Base-by-base conservation (phyloP, 306 rosid genomes). In the Cicer yamashitae region DNA sequence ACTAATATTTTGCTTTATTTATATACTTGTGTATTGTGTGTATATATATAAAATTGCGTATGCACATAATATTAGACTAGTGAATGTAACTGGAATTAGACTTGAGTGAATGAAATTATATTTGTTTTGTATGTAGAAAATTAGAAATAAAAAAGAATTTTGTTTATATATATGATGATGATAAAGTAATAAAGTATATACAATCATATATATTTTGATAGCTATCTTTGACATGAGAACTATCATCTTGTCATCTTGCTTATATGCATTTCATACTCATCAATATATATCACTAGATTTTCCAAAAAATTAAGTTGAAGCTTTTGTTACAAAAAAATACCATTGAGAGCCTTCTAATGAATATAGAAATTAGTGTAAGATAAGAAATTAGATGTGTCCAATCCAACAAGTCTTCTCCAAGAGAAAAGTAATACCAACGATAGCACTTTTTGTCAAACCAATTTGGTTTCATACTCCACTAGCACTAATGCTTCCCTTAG, bases 391-490 rank as follows among this genome's bases (percentile, higher is more conserved):
- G 38, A 43, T 5, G 5, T 18, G 71, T 18, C 38, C 34, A 40
- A 18, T 39, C 8, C 13, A 30, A 30, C 3, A 30, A 30, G n/a
- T 63, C 40, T 11, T 67, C 45, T 48, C 47, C 5, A 60, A 47
- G 40, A 46, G 61, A 11, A 38, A 75, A 46, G 10, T 1, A 14
- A 47, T 56, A 9, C 22, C 60, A 8, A 59, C 52, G 20, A 75
- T 14, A 20, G 30, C 46, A 53, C 67, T 67, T 68, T 60, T 38
- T 78, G 54, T 57, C 76, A 48, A 40, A 59, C 45, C 47, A 70
- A 44, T 38, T 78, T 70, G 71, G 34, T 18, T 70, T 61, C 65
- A 30, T 38, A 60, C 71, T 60, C 71, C 71, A 69, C 40, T 57
- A 67, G 22, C 51, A 68, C 52, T 46, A 30, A 56, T 56, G 68